These are phyloP conservation scores for Galerina marginata DNA, from an alignment of 768 basidiomycete species.

Conservation along the genomic window DNA sequence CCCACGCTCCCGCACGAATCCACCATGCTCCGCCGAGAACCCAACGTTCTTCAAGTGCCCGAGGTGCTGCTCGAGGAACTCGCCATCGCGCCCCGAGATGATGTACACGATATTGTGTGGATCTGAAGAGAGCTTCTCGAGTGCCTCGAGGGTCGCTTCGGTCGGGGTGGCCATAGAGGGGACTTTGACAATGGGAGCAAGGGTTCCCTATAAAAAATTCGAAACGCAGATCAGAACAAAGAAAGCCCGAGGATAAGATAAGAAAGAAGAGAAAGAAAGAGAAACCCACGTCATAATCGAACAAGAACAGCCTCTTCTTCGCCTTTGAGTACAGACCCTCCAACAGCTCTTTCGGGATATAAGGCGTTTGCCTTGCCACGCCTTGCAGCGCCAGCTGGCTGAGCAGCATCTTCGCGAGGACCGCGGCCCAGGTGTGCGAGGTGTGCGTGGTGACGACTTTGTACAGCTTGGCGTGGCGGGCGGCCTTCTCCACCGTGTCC, in stretches of 20 bases:
- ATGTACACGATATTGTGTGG: constrained; percentile 94
- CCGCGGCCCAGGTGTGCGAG: constrained; percentile 92
- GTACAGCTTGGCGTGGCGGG: constrained; percentile 77
- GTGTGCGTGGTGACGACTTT: constrained; percentile 91
- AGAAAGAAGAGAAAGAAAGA: neutral
- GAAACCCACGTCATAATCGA: constrained; percentile 89
- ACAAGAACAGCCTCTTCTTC: constrained; percentile 86
- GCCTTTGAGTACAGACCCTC: constrained; percentile 67
- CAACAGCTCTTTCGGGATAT: constrained; percentile 69
- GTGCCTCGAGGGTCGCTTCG: constrained; percentile 70
- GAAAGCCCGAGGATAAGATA: neutral
- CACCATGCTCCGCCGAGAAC: constrained; percentile 95
- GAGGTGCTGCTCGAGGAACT: constrained; percentile 89
- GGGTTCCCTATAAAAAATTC: constrained; percentile 70
- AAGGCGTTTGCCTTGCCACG: constrained; percentile 84
- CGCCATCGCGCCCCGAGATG: constrained; percentile 94
- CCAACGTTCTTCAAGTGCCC: constrained; percentile 85
- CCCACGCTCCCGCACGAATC: constrained; percentile 83
- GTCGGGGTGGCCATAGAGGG: constrained; percentile 90
- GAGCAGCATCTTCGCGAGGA: constrained; percentile 87
- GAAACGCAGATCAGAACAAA: constrained; percentile 2
- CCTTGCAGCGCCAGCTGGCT: constrained; percentile 80
- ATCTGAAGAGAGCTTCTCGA: constrained; percentile 74
- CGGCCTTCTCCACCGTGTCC: constrained; percentile 74
- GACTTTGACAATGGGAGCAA: constrained; percentile 95